Evolutionary conservation across 1,284 basidiomycete genomes (phyloP), one percentile per base, ranked within the genome.

Genomic region (Cryptococcus sp.): DNA sequence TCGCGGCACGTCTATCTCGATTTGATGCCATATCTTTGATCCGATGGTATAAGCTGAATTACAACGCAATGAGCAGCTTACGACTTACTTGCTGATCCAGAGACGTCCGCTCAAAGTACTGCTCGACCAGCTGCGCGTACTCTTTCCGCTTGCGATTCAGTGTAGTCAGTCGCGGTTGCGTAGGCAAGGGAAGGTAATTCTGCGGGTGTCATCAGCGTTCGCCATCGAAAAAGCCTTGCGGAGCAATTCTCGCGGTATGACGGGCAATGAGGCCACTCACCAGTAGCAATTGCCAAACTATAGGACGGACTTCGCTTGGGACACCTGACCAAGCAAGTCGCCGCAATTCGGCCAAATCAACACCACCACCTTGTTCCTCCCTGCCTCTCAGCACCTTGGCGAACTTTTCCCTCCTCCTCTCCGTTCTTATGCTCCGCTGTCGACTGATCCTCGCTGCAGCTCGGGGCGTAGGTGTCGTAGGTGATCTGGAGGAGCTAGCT

Each of bases 291-390:
- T 93, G 93, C 96, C 96, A 99, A 15, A 89, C 90, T 69, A 96
- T 85, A 0, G 94, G 91, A 44, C 96, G 84, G 22, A 99, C 82
- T 69, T 93, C 90, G 50, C 80, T 76, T 1, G 96, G 95, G 19
- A 98, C 88, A 17, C 96, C 96, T 50, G 89, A 89, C 95, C 95
- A 99, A n/a, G 93, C 88, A 35, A 97, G 83, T 68, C 91, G 90
- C 47, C 93, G 84, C 60, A 99, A 82, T 74, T 91, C 88, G 20
- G 85, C 89, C 91, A 68, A n/a, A 22, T 49, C 53, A 17, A 53
- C 56, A 16, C 56, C 41, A 44, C 69, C 69, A 8, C 64, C 67
- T 56, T 74, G 70, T 25, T 70, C 67, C 5, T 55, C 58, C 17
- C 66, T 52, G 3, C 67, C 70, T 47, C 63, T 59, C 8, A 80